Conservation (phyloP, 192 early-diverging fungal genomes). For the Powellomyces hirtus region DNA sequence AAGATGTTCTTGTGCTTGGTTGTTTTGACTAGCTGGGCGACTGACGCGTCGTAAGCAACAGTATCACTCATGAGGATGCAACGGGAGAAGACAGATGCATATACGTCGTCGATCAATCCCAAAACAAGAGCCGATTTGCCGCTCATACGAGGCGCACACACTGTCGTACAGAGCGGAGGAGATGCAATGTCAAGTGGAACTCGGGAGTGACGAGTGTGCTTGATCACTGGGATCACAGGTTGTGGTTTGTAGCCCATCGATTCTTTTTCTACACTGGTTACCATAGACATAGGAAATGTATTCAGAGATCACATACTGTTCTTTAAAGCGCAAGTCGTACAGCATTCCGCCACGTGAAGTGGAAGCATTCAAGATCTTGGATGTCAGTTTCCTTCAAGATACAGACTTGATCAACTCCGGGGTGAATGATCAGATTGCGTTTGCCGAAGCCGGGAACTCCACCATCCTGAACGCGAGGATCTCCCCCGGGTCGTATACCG, state of each 20-base stretch:
- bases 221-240: conserved; percentile 2
- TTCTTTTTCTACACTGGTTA: background rate
- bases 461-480: conserved; percentile 17
- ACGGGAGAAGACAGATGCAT: conserved; percentile 5
- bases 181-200: conserved; percentile 7
- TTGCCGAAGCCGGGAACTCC: conserved; percentile 15
- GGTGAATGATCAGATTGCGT: conserved; percentile 9
- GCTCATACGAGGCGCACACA: conserved; percentile 3
- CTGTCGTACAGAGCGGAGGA: conserved; percentile 8
- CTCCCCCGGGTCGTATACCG: conserved; percentile 12
- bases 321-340: background rate
- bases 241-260: conserved; percentile 11
- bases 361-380: conserved; percentile 10
- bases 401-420: background rate
- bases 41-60: conserved; percentile 2
- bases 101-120: conserved; percentile 20
- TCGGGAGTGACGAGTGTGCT: conserved; percentile 1
- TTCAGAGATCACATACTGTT: conserved; percentile 11
- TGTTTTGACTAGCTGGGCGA: conserved; percentile 4
- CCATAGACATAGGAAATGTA: conserved; percentile 1
- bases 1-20: conserved; percentile 23
- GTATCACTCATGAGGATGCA: conserved; percentile 20
- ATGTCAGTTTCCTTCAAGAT: conserved; percentile 17
- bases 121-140: conserved; percentile 17
- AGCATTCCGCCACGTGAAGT: conserved; percentile 1